Evolutionary conservation across 2,329 filamentous ascomycete genomes (phyloP), one percentile per base, ranked within the genome.

Genomic region (Septoria linicola): DNA sequence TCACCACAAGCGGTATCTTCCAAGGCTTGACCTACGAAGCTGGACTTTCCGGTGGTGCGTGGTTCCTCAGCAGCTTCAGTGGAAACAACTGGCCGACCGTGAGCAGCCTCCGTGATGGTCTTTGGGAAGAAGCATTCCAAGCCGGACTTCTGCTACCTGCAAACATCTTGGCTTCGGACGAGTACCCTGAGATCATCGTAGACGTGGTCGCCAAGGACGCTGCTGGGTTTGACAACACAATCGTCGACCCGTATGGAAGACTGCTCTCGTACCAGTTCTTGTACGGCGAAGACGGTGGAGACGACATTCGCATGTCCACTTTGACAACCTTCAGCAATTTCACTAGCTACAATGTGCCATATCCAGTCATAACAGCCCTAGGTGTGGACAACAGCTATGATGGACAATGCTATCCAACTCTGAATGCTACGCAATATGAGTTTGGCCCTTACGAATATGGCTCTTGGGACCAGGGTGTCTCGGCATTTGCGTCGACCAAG

Each of bases 361-460:
- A 69, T 45, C 75, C 75, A 4, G 72, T 77, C 49, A 72, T 77
- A 32, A 75, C 73, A 1, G 63, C 71, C 3, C 58, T 72, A 7
- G 70, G 69, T 14, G 65, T 69, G 20, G 55, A 58, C 43, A 68
- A 70, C 41, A 67, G 63, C 27, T 65, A 56, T 39, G 53, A 64
- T 4, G 70, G 68, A 19, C 63, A 72, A 52, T 77, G 74, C 58
- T 20, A 43, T 1, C 70, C 69, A 3, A 58, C 51, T 1, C 25
- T 54, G 16, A 84, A 84, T 67, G 78, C 80, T 11, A 82, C 82
- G 41, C 76, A 82, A 19, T 87, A 79, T 60, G 84, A 87, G 60
- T 81, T 87, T 67, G 77, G 74, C 54, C 82, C 84, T 1, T 86
- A 76, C 68, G 84, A 87, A 65, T 80, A 85, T 55, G 84, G 84